Percentiles rank a stretch among this genome's conserved stretches.
These are phyloP conservation scores for Pichia gijzeniarum DNA, from an alignment of 805 yeast species.

Conservation along the genomic window DNA sequence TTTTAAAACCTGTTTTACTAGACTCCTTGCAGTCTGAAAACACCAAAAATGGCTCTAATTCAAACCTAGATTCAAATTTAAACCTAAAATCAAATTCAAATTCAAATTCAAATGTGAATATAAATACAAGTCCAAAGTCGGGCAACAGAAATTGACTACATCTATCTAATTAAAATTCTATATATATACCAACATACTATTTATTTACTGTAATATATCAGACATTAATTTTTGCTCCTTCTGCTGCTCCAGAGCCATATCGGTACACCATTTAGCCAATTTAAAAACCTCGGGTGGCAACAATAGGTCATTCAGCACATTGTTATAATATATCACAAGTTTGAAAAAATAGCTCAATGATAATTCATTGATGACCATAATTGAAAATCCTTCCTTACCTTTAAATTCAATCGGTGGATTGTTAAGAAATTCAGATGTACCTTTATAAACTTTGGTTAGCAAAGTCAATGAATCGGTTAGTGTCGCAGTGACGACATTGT, in stretches of 20 bases:
- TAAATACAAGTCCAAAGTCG: background rate
- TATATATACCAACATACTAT: background rate
- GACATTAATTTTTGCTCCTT: conserved; percentile 20
- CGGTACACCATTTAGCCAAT: conserved; percentile 68
- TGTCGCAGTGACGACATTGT: conserved; percentile 44
- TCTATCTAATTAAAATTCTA: background rate
- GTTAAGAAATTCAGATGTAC: conserved; percentile 42
- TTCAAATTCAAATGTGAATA: background rate
- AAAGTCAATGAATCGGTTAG: conserved; percentile 54
- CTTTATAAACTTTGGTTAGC: conserved; percentile 53
- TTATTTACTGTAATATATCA: conserved; percentile 4
- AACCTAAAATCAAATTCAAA: background rate
- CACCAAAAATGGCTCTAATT: conserved; percentile 1
- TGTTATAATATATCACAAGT: conserved; percentile 57
- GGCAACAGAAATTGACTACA: background rate
- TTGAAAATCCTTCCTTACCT: conserved; percentile 20
- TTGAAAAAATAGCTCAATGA: conserved; percentile 59
- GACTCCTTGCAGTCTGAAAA: conserved; percentile 43
- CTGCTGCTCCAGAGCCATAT: conserved; percentile 50
- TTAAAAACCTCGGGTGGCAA: conserved; percentile 57
- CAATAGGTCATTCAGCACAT: conserved; percentile 55
- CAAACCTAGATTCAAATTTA: background rate
- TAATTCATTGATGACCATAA: conserved; percentile 55
- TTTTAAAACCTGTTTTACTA: conserved; percentile 82
- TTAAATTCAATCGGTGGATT: conserved; percentile 26